Conservation (phyloP, 1,284 basidiomycete species). For the Tremellales sp. region DNA sequence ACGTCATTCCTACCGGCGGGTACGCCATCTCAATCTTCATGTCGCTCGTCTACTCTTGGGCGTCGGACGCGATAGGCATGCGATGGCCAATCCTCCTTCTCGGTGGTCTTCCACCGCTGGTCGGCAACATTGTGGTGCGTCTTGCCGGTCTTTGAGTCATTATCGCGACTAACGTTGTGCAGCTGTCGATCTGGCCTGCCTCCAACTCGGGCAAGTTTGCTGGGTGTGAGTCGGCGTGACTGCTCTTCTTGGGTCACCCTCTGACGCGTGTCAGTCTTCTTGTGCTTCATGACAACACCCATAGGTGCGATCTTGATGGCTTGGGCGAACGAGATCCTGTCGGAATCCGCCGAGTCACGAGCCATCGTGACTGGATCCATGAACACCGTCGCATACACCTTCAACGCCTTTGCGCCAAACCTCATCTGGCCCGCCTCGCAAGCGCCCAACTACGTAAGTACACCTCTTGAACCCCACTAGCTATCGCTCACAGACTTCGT, state of each 20-base stretch:
- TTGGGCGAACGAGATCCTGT: conserved; percentile 20
- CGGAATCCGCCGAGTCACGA: conserved; percentile 13
- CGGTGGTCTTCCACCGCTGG: too few relatives aligned
- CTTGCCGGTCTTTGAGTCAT: too few relatives aligned
- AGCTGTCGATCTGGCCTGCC: too few relatives aligned
- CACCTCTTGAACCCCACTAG: too few relatives aligned
- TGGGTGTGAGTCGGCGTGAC: conserved; percentile 10
- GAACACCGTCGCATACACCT: conserved; percentile 13
- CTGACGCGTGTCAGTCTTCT: conserved; percentile 21
- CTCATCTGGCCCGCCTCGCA: conserved; percentile 19
- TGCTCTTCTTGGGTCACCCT: conserved; percentile 11
- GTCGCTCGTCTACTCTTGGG: conserved; percentile 15
- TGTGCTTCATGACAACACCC: conserved; percentile 11
- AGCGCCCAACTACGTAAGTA: conserved; percentile 17
- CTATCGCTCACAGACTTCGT: too few relatives aligned
- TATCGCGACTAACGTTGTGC: too few relatives aligned
- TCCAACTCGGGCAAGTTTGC: too few relatives aligned
- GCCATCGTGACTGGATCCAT: conserved; percentile 20
- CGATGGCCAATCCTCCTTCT: conserved; percentile 17
- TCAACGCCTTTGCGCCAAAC: conserved; percentile 18
- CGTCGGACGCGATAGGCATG: conserved; percentile 13
- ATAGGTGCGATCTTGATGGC: conserved; percentile 20
- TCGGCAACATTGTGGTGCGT: too few relatives aligned
- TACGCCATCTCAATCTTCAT: conserved; percentile 16
- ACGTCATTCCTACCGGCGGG: conserved; percentile 11